A percentile compares a stretch with the other conserved stretches of the same genome.
Evolutionary conservation across 2,329 filamentous ascomycete species (phyloP).

Genomic region (Cytospora piceae): DNA sequence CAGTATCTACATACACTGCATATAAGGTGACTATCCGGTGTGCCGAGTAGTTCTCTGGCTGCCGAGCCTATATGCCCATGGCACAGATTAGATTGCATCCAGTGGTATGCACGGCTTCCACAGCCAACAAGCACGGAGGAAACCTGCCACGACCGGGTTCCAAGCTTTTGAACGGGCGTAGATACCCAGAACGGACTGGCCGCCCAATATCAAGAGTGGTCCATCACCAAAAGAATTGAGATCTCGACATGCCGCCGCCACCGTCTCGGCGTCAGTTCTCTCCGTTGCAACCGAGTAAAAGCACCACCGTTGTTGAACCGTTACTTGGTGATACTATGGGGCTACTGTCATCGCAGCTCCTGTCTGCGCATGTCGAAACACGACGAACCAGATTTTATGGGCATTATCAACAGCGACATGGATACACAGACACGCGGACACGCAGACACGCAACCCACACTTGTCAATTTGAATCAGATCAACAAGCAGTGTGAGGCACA

Average conservation of each 20-base stretch:
- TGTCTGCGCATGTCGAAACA: slow-evolving; percentile 21
- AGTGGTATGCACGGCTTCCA: slow-evolving; percentile 20
- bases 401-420: slow-evolving; percentile 4
- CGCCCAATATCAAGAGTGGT: not conserved
- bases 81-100: slow-evolving; percentile 11
- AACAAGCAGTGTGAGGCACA: slow-evolving; percentile 9
- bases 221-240: not conserved
- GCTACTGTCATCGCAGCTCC: not conserved
- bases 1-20: not conserved
- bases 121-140: slow-evolving; percentile 24
- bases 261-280: not conserved
- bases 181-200: slow-evolving; percentile 17
- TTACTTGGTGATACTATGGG: slow-evolving; percentile 8
- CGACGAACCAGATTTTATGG: slow-evolving; percentile 16
- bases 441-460: not conserved
- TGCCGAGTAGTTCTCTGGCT: not conserved
- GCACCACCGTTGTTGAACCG: not conserved
- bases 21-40: not conserved
- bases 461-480: slow-evolving; percentile 22
- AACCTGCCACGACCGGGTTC: slow-evolving; percentile 21
- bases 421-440: slow-evolving; percentile 12
- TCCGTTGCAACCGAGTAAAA: not conserved
- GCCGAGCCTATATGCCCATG: slow-evolving; percentile 1
- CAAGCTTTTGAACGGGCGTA: slow-evolving; percentile 10
- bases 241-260: not conserved